A percentile compares a stretch with the other conserved stretches of the same genome.
Evolutionary conservation across 495 filamentous ascomycete genomes (phyloP).

Genomic region (Hypoxylon fragiforme): DNA sequence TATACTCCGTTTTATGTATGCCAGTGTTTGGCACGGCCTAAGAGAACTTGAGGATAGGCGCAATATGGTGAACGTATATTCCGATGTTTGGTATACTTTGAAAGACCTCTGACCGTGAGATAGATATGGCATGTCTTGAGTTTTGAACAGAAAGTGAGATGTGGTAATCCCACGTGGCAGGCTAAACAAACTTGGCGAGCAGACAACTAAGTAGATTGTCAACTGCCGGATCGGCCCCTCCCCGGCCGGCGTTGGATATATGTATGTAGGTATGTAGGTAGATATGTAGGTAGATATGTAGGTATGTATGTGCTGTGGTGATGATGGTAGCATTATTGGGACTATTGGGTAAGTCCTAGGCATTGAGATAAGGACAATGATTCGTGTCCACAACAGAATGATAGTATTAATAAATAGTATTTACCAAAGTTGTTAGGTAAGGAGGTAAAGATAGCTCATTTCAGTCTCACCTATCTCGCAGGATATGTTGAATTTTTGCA

Average conservation of each 20-base stretch:
- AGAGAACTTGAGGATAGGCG: too few relatives aligned
- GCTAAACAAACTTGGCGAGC: slow-evolving; percentile 17
- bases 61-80: background rate
- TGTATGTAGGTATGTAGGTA: background rate
- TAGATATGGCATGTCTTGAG: too few relatives aligned
- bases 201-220: slow-evolving; percentile 10
- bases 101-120: background rate
- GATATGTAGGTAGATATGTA: background rate
- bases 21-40: too few relatives aligned
- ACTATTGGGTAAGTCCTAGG: too few relatives aligned
- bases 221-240: slow-evolving; percentile 28
- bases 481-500: too few relatives aligned
- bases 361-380: slow-evolving; percentile 20
- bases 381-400: slow-evolving; percentile 9
- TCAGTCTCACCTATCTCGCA: too few relatives aligned
- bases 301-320: background rate
- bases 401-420: too few relatives aligned
- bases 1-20: slow-evolving; percentile 2
- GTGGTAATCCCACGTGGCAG: slow-evolving; percentile 29
- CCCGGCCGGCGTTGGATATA: slow-evolving; percentile 14
- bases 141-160: too few relatives aligned
- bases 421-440: too few relatives aligned
- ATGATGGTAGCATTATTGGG: too few relatives aligned
- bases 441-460: too few relatives aligned
- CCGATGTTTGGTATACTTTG: slow-evolving; percentile 13